Percentiles rank a stretch among this genome's conserved stretches.
Conservation (phyloP, 805 yeast genomes). For the Metschnikowia kofuensis region DNA sequence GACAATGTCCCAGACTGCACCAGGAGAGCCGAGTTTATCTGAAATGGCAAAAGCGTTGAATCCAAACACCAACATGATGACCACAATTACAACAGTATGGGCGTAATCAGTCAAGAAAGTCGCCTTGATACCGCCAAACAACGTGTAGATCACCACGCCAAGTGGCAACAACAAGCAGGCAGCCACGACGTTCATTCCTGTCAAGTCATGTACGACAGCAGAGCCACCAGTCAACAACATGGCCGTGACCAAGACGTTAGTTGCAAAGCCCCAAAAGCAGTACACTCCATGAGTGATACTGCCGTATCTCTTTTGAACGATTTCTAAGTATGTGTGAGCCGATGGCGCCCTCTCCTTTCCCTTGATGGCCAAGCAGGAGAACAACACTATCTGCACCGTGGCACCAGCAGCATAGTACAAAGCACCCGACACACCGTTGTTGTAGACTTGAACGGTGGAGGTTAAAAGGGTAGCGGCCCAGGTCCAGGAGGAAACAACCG, state of each 20-base stretch:
- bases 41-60: slow-evolving; percentile 76
- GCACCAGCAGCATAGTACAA: slow-evolving; percentile 91
- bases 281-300: slow-evolving; percentile 64
- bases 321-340: slow-evolving; percentile 89
- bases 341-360: slow-evolving; percentile 87
- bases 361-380: slow-evolving; percentile 84
- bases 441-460: slow-evolving; percentile 75
- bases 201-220: slow-evolving; percentile 73
- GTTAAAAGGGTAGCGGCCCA: slow-evolving; percentile 59
- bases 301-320: slow-evolving; percentile 79
- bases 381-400: slow-evolving; percentile 79
- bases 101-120: slow-evolving; percentile 45
- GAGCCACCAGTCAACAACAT: slow-evolving; percentile 91
- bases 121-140: slow-evolving; percentile 46
- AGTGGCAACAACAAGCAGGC: slow-evolving; percentile 80
- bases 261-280: slow-evolving; percentile 79
- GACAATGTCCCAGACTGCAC: slow-evolving; percentile 70
- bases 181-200: slow-evolving; percentile 82
- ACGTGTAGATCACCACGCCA: slow-evolving; percentile 54
- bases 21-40: slow-evolving; percentile 75
- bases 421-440: slow-evolving; percentile 74
- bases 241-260: slow-evolving; percentile 87
- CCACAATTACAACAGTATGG: slow-evolving; percentile 57
- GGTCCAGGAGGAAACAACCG: slow-evolving; percentile 94
- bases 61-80: slow-evolving; percentile 76